These are phyloP conservation scores for Raddia distichophylla DNA, from an alignment of 176 grass and related monocot species.

Conservation along the genomic window DNA sequence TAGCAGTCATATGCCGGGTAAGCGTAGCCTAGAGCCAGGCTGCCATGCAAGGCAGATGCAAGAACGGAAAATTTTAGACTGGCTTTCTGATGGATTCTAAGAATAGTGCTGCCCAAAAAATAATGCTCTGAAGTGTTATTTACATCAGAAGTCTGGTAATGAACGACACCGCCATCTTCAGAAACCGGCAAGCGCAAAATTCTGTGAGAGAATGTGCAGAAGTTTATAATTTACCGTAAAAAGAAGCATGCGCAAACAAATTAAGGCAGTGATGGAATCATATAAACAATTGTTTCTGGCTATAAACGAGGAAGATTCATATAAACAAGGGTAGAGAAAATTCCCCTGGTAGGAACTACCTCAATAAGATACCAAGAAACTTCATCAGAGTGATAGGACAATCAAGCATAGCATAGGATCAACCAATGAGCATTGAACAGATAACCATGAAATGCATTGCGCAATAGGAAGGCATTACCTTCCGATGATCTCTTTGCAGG, in stretches of 20 bases:
- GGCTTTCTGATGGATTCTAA: background rate
- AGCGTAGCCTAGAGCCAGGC: slow-evolving; percentile 59
- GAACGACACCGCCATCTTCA: slow-evolving; percentile 67
- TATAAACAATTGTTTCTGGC: background rate
- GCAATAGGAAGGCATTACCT: background rate
- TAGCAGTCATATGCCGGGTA: slow-evolving; percentile 87
- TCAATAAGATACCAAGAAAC: background rate
- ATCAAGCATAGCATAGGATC: background rate
- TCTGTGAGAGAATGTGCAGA: background rate
- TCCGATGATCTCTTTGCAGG: background rate
- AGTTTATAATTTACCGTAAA: background rate
- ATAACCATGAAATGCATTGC: background rate
- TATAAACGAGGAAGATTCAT: background rate
- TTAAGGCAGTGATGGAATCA: background rate
- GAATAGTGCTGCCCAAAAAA: background rate
- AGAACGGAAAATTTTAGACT: background rate
- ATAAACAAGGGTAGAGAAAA: no score
- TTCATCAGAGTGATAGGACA: background rate
- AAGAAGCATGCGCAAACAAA: background rate
- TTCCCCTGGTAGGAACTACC: background rate
- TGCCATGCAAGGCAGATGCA: slow-evolving; percentile 16
- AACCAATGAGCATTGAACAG: background rate
- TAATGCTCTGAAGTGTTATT: slow-evolving; percentile 16
- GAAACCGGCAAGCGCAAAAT: background rate
- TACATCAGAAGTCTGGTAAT: slow-evolving; percentile 68